Conservation (phyloP, 2,329 filamentous ascomycete genomes). For the Elsinoe batatas region DNA sequence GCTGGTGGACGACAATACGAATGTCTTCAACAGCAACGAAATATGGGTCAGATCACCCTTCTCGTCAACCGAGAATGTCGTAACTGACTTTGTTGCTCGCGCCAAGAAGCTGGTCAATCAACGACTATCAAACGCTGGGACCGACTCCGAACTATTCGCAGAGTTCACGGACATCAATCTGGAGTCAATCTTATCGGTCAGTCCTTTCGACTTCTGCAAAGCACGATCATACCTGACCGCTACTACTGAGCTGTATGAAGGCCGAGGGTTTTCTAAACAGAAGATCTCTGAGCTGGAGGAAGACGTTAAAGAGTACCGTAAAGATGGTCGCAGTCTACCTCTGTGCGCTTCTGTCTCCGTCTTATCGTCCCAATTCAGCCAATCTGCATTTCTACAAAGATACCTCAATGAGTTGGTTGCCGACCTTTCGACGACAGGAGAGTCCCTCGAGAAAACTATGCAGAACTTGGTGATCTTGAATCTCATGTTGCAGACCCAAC, state of each 20-base stretch:
- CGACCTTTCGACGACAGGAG: conserved; percentile 44
- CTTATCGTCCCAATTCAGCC: conserved; percentile 39
- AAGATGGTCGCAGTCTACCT: conserved; percentile 35
- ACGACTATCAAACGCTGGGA: background rate
- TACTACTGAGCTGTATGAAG: conserved; percentile 32
- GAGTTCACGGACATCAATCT: background rate
- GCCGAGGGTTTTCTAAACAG: conserved; percentile 31
- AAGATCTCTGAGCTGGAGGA: conserved; percentile 30
- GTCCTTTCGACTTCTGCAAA: conserved; percentile 30
- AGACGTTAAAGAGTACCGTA: conserved; percentile 22
- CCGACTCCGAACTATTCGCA: background rate
- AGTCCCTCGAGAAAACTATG: conserved; percentile 33
- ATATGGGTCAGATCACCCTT: conserved; percentile 35
- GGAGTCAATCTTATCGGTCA: conserved; percentile 17
- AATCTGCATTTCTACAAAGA: conserved; percentile 39
- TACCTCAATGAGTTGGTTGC: conserved; percentile 53
- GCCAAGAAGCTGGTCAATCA: conserved; percentile 28
- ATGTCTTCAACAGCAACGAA: conserved; percentile 45
- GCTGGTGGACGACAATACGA: conserved; percentile 51
- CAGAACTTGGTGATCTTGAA: conserved; percentile 46
- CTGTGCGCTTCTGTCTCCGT: conserved; percentile 40
- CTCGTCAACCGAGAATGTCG: conserved; percentile 41
- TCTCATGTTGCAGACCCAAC: conserved; percentile 41
- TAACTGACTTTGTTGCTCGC: conserved; percentile 43
- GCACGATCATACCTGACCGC: conserved; percentile 31